Percentiles rank a stretch among this genome's conserved stretches.
Evolutionary conservation across 495 filamentous ascomycete species (phyloP).

Genomic region (Xylaria nigripes): DNA sequence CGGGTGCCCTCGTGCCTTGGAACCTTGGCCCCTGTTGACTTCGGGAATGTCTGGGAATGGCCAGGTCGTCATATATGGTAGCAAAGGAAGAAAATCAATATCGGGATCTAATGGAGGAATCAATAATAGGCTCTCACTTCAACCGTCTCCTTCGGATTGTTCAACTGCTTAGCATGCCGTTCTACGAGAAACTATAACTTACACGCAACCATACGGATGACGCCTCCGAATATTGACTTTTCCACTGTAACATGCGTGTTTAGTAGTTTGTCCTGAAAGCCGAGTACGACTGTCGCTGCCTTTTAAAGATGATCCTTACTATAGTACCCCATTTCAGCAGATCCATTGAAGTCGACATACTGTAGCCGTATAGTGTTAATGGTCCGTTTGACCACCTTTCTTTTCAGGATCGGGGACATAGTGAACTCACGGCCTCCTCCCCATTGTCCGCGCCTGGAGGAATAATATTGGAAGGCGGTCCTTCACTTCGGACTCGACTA

Average conservation of each 20-base stretch:
- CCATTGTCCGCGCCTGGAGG: not conserved
- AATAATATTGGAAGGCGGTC: not conserved
- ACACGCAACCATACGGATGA: not conserved
- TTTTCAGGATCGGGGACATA: not conserved
- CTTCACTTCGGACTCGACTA: not conserved
- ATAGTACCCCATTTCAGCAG: not conserved
- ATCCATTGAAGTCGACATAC: not conserved
- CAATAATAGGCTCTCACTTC: not conserved
- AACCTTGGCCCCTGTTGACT: not conserved
- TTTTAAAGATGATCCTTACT: not conserved
- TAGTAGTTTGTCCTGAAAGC: not conserved
- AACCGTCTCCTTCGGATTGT: not conserved
- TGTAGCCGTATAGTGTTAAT: not conserved
- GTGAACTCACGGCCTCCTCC: not conserved
- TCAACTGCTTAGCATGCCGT: not conserved
- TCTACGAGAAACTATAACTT: not conserved
- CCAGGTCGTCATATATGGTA: not conserved
- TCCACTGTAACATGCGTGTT: not conserved
- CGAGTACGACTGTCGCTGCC: not conserved
- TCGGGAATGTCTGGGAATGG: not conserved
- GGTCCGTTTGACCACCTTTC: not conserved
- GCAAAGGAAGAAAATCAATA: not conserved
- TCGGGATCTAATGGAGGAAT: not conserved
- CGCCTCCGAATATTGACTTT: not conserved
- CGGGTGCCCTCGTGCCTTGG: not conserved